Evolutionary conservation across 257 asterid species (phyloP).

Genomic region (Penstemon eatonii): DNA sequence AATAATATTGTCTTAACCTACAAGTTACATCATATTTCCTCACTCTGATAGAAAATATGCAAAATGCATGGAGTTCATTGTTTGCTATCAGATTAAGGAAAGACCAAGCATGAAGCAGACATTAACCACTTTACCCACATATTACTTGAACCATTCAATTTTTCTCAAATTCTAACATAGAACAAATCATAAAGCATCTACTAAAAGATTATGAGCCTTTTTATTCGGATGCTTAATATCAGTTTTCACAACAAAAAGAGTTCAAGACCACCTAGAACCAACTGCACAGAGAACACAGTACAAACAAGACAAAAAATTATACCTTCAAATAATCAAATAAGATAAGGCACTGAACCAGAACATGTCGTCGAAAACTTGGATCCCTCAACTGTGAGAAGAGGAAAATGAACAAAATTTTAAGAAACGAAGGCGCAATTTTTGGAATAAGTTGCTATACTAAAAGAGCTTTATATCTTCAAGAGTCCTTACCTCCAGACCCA

Average conservation of each 20-base stretch:
- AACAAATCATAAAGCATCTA: conserved; percentile 17
- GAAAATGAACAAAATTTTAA: conserved; percentile 20
- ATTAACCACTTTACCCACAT: conserved; percentile 17
- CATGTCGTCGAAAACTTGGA: conserved; percentile 95
- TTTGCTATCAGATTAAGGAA: conserved; percentile 18
- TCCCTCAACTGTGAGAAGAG: conserved; percentile 72
- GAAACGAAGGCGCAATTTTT: conserved; percentile 21
- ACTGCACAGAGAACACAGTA: conserved; percentile 4
- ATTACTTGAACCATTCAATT: conserved; percentile 8
- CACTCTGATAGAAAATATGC: not conserved
- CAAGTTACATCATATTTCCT: conserved; percentile 11
- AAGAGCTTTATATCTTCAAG: conserved; percentile 8
- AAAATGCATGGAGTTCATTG: not conserved
- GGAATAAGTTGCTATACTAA: conserved; percentile 19
- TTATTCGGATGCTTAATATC: conserved; percentile 12
- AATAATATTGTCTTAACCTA: conserved; percentile 7
- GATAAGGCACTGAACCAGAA: conserved; percentile 94
- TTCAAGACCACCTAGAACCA: conserved; percentile 3
- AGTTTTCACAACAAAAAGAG: conserved; percentile 21
- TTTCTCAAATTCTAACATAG: conserved; percentile 14
- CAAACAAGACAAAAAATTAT: conserved; percentile 30
- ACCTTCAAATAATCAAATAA: conserved; percentile 96
- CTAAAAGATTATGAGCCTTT: not conserved
- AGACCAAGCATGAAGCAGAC: conserved; percentile 19
- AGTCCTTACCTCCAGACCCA: conserved; percentile 90